These are phyloP conservation scores for Davidsoniella australis DNA, from an alignment of 2,329 filamentous ascomycete species.

Conservation along the genomic window DNA sequence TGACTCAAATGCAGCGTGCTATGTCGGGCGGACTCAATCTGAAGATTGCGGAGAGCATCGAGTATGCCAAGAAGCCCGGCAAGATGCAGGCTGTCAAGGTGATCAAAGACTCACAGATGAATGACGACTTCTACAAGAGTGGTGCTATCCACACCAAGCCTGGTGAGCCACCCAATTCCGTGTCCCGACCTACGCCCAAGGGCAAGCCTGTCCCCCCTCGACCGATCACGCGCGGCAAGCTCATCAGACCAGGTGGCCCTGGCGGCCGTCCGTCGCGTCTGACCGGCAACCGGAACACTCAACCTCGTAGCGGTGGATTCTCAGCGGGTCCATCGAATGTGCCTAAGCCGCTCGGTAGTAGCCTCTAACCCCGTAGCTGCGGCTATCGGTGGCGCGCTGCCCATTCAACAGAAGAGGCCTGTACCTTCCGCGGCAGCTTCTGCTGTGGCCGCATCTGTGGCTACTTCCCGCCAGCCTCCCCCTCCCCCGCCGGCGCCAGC, in stretches of 20 bases:
- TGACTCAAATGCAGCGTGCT: slow-evolving; percentile 70
- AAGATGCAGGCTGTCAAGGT: slow-evolving; percentile 83
- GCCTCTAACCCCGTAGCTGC: slow-evolving; percentile 9
- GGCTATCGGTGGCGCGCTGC: slow-evolving; percentile 4
- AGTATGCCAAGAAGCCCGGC: slow-evolving; percentile 95
- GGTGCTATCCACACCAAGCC: slow-evolving; percentile 70
- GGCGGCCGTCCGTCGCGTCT: slow-evolving; percentile 62
- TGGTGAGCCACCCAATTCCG: slow-evolving; percentile 68
- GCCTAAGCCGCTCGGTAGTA: slow-evolving; percentile 13
- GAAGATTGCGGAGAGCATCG: slow-evolving; percentile 67
- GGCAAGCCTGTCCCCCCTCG: slow-evolving; percentile 72
- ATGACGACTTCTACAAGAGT: slow-evolving; percentile 84
- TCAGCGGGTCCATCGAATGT: slow-evolving; percentile 17
- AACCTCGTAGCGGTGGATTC: slow-evolving; percentile 25
- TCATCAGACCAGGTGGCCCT: slow-evolving; percentile 81
- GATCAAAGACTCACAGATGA: slow-evolving; percentile 64
- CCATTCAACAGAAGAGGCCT: slow-evolving; percentile 11
- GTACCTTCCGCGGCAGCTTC: slow-evolving; percentile 12
- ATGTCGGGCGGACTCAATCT: slow-evolving; percentile 69
- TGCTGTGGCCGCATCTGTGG: slow-evolving; percentile 6
- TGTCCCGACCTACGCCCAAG: slow-evolving; percentile 71
- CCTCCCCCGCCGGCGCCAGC: slow-evolving; percentile 48
- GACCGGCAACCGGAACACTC: slow-evolving; percentile 30
- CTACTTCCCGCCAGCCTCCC: slow-evolving; percentile 29
- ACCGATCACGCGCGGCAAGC: slow-evolving; percentile 82